These are phyloP conservation scores for Trichosporon faecale DNA, from an alignment of 1,284 basidiomycete species.

Conservation along the genomic window DNA sequence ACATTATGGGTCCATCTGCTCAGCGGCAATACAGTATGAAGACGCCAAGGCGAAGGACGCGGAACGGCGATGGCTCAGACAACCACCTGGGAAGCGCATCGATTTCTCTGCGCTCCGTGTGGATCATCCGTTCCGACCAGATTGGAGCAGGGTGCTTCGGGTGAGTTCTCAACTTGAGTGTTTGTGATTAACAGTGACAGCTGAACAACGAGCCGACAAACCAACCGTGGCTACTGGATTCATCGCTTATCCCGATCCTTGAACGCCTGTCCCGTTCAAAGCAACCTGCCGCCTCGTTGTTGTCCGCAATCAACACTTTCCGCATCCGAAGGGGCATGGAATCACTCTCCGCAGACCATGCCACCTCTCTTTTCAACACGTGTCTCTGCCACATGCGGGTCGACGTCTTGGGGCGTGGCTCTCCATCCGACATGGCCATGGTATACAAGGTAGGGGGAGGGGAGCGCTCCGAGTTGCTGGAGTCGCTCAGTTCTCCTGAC, in stretches of 20 bases:
- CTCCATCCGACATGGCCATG: slow-evolving; percentile 67
- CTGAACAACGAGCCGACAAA: slow-evolving; percentile 40
- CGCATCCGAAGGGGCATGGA: slow-evolving; percentile 59
- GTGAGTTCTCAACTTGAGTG: background rate
- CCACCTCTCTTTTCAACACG: slow-evolving; percentile 57
- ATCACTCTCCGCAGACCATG: slow-evolving; percentile 50
- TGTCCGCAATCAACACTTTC: slow-evolving; percentile 60
- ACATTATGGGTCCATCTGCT: slow-evolving; percentile 63
- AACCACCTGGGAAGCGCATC: slow-evolving; percentile 76
- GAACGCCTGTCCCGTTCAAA: background rate
- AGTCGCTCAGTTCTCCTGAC: slow-evolving; percentile 37
- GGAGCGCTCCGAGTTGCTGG: slow-evolving; percentile 56
- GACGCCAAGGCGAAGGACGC: slow-evolving; percentile 56
- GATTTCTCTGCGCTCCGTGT: slow-evolving; percentile 68
- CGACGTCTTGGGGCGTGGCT: slow-evolving; percentile 63
- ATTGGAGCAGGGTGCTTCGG: slow-evolving; percentile 65
- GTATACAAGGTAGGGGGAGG: slow-evolving; percentile 63
- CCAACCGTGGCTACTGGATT: slow-evolving; percentile 62
- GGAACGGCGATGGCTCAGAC: slow-evolving; percentile 66
- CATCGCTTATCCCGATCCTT: slow-evolving; percentile 51
- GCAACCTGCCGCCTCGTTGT: slow-evolving; percentile 49
- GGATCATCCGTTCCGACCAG: slow-evolving; percentile 67
- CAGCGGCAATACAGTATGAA: slow-evolving; percentile 59
- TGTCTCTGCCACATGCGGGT: slow-evolving; percentile 67
- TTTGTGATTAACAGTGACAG: background rate